These are phyloP conservation scores for Pouteria glomerata DNA, from an alignment of 148 eudicot genomes.

Conservation along the genomic window DNA sequence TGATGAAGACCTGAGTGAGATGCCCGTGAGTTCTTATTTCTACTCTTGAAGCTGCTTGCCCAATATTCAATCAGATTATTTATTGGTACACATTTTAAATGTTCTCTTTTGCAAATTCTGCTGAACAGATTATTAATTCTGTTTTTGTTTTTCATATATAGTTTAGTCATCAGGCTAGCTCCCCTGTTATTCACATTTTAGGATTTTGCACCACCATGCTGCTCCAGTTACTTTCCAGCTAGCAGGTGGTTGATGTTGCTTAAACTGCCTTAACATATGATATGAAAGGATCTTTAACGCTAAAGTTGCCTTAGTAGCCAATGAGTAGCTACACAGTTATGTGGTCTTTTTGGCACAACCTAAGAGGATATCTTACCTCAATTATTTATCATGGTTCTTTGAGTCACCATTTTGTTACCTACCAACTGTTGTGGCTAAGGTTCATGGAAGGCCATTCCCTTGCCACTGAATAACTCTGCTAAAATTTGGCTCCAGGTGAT, in stretches of 20 bases:
- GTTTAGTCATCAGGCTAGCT: background rate
- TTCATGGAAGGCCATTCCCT: conserved; percentile 2
- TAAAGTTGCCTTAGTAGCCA: background rate
- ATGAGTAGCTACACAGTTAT: background rate
- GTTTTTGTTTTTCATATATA: background rate
- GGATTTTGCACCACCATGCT: background rate
- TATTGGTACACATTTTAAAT: background rate
- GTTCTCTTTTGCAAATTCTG: background rate
- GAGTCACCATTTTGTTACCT: too few species aligned
- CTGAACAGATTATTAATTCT: background rate
- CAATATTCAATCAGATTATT: background rate
- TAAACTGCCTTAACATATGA: background rate
- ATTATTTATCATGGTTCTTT: background rate
- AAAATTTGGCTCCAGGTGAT: background rate
- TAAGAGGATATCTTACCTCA: background rate
- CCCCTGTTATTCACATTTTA: background rate
- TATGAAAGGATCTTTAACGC: background rate
- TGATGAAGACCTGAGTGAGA: conserved; percentile 56
- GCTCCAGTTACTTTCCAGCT: background rate
- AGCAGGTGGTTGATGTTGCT: background rate
- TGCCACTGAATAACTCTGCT: background rate
- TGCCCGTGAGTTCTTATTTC: conserved; percentile 58
- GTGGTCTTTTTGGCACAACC: background rate
- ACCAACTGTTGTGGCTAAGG: background rate
- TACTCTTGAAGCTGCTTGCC: background rate